Evolutionary conservation across 495 filamentous ascomycete genomes (phyloP).

Genomic region (Aspergillus saccharolyticus): DNA sequence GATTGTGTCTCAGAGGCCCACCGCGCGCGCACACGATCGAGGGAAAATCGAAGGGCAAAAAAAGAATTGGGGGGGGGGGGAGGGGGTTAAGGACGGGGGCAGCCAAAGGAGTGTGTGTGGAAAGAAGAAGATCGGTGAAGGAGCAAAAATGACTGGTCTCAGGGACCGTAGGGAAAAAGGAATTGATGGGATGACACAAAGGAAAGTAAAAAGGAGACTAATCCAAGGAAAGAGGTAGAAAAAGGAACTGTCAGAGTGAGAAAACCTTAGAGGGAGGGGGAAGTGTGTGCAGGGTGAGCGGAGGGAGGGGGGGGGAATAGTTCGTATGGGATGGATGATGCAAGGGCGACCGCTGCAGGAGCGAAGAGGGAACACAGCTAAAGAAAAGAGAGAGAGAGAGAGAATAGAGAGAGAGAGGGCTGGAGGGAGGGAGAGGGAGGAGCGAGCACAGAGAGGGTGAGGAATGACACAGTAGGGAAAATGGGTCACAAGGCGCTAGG

Average conservation of each 20-base stretch:
- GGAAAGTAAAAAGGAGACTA: background rate
- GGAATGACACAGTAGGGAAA: slow-evolving; percentile 1
- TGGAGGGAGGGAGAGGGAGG: no score
- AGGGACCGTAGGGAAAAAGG: background rate
- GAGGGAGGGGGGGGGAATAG: background rate
- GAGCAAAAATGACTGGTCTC: slow-evolving; percentile 3
- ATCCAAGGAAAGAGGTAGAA: background rate
- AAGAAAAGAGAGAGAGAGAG: background rate
- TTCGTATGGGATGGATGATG: slow-evolving; percentile 6
- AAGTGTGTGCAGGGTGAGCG: background rate
- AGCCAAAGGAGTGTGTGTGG: slow-evolving; percentile 8
- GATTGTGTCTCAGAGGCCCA: slow-evolving; percentile 1
- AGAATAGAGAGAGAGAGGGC: background rate
- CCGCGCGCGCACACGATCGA: slow-evolving; percentile 1
- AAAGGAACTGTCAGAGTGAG: slow-evolving; percentile 1
- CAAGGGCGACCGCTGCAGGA: slow-evolving; percentile 20
- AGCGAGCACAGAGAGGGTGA: background rate
- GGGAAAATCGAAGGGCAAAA: background rate
- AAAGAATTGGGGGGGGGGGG: slow-evolving; percentile 1
- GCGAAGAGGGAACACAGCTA: slow-evolving; percentile 1
- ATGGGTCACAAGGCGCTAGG: background rate
- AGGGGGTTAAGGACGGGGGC: background rate
- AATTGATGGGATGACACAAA: slow-evolving; percentile 2
- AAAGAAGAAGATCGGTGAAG: slow-evolving; percentile 16
- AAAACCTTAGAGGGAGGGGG: background rate